A percentile compares a stretch with the other conserved stretches of the same genome.
Conservation (phyloP, 2,329 filamentous ascomycete genomes). For the Aureobasidium melanogenum region DNA sequence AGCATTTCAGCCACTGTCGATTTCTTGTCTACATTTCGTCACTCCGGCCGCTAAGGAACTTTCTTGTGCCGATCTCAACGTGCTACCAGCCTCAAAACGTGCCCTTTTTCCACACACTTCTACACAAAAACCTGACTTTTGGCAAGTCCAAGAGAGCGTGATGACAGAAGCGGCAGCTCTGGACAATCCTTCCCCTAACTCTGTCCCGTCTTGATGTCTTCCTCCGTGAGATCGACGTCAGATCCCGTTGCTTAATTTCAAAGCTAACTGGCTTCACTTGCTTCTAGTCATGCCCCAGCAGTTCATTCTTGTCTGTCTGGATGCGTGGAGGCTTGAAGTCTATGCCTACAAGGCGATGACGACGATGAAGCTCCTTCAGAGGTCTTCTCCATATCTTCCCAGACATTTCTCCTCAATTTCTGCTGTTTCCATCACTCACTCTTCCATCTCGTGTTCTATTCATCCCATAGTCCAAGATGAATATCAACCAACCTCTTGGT, state of each 20-base stretch:
- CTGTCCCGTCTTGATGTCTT: background rate
- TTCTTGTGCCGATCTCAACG: background rate
- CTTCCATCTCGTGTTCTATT: background rate
- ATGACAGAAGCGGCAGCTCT: conserved; percentile 4
- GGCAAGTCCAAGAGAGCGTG: conserved; percentile 2
- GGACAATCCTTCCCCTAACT: background rate
- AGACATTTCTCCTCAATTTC: background rate
- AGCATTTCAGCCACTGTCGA: background rate
- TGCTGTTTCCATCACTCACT: background rate
- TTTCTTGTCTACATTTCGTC: background rate
- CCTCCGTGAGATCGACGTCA: conserved; percentile 2
- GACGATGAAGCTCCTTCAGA: background rate
- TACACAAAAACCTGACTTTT: background rate
- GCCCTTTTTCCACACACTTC: background rate
- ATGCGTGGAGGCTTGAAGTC: background rate
- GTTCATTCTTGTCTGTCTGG: background rate
- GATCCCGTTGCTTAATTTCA: conserved; percentile 3
- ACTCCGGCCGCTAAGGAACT: conserved; percentile 5
- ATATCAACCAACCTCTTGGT: conserved; percentile 16
- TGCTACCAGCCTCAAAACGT: background rate
- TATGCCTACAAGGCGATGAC: conserved; percentile 1
- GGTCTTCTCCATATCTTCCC: background rate
- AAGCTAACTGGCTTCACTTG: background rate
- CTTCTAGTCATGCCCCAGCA: background rate
- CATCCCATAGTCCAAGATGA: background rate